These are phyloP conservation scores for Hamamelis virginiana DNA, from an alignment of 164 flowering plant genomes.

Conservation along the genomic window DNA sequence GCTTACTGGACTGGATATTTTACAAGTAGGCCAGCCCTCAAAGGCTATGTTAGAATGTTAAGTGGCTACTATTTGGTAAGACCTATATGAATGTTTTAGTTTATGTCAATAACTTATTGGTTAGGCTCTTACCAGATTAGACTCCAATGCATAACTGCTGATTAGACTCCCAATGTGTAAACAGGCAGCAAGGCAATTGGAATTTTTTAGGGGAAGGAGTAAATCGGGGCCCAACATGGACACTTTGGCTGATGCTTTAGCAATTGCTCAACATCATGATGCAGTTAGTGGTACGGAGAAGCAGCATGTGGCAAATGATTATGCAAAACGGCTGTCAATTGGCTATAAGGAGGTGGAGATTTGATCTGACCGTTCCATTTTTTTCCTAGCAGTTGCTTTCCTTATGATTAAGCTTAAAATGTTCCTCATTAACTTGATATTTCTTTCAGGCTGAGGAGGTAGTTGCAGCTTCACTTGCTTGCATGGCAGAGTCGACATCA, in stretches of 20 bases:
- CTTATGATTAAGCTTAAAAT: too few species aligned
- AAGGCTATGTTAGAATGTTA: constrained; percentile 79
- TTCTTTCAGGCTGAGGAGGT: constrained; percentile 37
- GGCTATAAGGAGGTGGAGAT: constrained; percentile 71
- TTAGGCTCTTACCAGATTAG: constrained; percentile 1
- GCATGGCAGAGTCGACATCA: constrained; percentile 25
- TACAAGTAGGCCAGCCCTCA: constrained; percentile 84
- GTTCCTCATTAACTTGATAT: too few species aligned
- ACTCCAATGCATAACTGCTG: neutral
- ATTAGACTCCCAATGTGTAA: constrained; percentile 2
- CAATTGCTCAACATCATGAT: constrained; percentile 98
- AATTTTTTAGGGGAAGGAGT: constrained; percentile 66
- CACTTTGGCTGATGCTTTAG: constrained; percentile 84
- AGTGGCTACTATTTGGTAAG: constrained; percentile 90
- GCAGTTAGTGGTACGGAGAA: constrained; percentile 88
- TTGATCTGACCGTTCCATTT: neutral
- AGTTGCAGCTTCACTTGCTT: constrained; percentile 41
- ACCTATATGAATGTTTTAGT: neutral
- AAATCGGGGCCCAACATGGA: constrained; percentile 64
- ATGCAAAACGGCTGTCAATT: constrained; percentile 74
- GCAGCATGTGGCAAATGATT: constrained; percentile 96
- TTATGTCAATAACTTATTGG: neutral
- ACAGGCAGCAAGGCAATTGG: constrained; percentile 95
- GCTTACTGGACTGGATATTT: constrained; percentile 98
- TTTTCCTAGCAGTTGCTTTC: neutral